Conservation (phyloP, 768 basidiomycete species). For the Sarcodon aspratus region DNA sequence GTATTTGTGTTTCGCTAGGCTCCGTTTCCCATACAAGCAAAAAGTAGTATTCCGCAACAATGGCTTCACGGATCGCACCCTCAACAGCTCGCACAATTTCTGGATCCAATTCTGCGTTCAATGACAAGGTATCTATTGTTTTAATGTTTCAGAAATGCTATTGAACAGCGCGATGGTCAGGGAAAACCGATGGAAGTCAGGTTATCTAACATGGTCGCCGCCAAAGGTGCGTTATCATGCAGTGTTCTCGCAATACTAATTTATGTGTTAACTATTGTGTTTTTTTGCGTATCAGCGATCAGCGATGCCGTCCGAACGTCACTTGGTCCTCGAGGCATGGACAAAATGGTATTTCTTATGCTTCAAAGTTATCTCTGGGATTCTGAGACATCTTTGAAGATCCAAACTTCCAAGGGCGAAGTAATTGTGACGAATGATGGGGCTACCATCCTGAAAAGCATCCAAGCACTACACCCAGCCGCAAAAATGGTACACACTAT, state of each 20-base stretch:
- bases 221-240: constrained; percentile 56
- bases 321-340: constrained; percentile 95
- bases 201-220: constrained; percentile 94
- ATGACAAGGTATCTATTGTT: constrained; percentile 59
- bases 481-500: constrained; percentile 77
- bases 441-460: constrained; percentile 91
- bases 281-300: constrained; percentile 49
- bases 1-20: not conserved
- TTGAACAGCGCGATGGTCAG: constrained; percentile 32
- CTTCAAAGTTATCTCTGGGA: not conserved
- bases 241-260: not conserved
- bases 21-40: not conserved
- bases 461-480: constrained; percentile 94
- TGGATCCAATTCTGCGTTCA: constrained; percentile 41
- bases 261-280: constrained; percentile 2
- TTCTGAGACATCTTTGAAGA: constrained; percentile 34
- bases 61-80: constrained; percentile 17
- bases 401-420: constrained; percentile 93
- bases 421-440: constrained; percentile 99
- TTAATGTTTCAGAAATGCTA: not conserved
- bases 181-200: constrained; percentile 98
- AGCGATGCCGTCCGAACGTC: constrained; percentile 97
- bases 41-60: constrained; percentile 5
- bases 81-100: constrained; percentile 7
- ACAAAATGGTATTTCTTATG: constrained; percentile 76